Evolutionary conservation across 306 rosid species (phyloP), one percentile per base, ranked within the genome.

Genomic region (Citrullus colocynthis): DNA sequence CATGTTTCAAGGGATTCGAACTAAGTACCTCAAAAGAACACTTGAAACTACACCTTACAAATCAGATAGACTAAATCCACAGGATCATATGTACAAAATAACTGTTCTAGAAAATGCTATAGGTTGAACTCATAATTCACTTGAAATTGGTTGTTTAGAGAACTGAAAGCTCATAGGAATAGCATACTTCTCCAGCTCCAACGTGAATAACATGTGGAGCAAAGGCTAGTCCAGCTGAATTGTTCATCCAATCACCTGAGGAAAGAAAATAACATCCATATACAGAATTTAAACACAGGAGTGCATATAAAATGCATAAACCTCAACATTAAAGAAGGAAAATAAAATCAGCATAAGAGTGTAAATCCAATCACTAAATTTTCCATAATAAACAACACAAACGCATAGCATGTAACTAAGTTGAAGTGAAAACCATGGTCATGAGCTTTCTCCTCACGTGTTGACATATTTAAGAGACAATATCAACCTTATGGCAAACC

Each of bases 221-320:
- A 88, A 96, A 96, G 48, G 99, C 99, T 77, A 80, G 48, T 78
- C 99, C 99, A 56, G 99, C 99, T 11, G 99, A 92, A 85, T 24
- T 86, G 87, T 93, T 96, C 98, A 96, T 92, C 99, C 99, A 96
- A 48, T 96, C 99, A 83, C 99, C 99, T 96, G 78, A 74, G 17
- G 58, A 54, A 76, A 15, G 18, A 59, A 5, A 55, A 55, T n/a
- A 75, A 28, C 18, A 73, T 48, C 30, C 57, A 72, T 20, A 21
- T 24, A 21, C 57, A 42, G n/a, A 45, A 49, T 49, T n/a, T 45
- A 49, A 45, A 24, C 21, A 15, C 21, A 49, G 6, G 20, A 71
- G 7, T 32, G 24, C 48, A 64, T 9, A 16, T 15, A 12, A 28
- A 62, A 62, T 20, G 15, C 52, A 42, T 41, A 11, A 41, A 69